Percentiles rank a stretch among this genome's conserved stretches.
These are phyloP conservation scores for Pseudognaphalium luteoalbum DNA, from an alignment of 129 eudicot genomes.

Conservation along the genomic window DNA sequence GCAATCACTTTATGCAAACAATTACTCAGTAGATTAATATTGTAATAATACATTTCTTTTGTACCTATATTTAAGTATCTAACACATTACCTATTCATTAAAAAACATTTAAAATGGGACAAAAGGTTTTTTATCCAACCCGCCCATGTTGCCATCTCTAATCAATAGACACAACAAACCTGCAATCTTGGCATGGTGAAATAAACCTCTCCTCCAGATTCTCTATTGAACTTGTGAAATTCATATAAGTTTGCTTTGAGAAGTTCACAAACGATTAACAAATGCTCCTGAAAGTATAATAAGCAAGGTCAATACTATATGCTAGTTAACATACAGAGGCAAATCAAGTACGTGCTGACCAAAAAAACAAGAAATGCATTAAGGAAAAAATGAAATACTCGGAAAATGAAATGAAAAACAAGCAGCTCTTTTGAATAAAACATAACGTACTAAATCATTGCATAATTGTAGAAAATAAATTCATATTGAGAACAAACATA, in stretches of 20 bases:
- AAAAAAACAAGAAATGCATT: conserved; percentile 12
- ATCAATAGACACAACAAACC: conserved; percentile 45
- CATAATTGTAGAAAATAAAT: conserved; percentile 6
- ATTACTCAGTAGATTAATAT: neutral
- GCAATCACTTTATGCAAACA: neutral
- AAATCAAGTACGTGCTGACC: conserved; percentile 6
- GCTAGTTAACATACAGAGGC: conserved; percentile 25
- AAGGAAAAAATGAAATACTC: neutral
- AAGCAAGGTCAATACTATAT: conserved; percentile 23
- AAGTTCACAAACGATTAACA: conserved; percentile 94
- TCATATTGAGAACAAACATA: conserved; percentile 7
- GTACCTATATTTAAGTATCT: neutral
- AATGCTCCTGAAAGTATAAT: conserved; percentile 74
- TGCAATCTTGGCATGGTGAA: conserved; percentile 99
- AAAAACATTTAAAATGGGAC: neutral
- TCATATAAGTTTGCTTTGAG: conserved; percentile 96
- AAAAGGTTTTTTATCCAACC: neutral
- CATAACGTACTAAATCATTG: neutral
- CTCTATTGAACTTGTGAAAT: conserved; percentile 94
- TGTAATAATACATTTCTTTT: conserved; percentile 11
- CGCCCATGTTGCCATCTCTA: conserved; percentile 9
- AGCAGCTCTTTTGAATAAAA: conserved; percentile 1
- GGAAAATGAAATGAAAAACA: conserved; percentile 1
- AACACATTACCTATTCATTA: neutral
- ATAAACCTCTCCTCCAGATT: conserved; percentile 99